A percentile compares a stretch with the other conserved stretches of the same genome.
Conservation (phyloP, 2,329 filamentous ascomycete genomes). For the Colletotrichum paranaense region DNA sequence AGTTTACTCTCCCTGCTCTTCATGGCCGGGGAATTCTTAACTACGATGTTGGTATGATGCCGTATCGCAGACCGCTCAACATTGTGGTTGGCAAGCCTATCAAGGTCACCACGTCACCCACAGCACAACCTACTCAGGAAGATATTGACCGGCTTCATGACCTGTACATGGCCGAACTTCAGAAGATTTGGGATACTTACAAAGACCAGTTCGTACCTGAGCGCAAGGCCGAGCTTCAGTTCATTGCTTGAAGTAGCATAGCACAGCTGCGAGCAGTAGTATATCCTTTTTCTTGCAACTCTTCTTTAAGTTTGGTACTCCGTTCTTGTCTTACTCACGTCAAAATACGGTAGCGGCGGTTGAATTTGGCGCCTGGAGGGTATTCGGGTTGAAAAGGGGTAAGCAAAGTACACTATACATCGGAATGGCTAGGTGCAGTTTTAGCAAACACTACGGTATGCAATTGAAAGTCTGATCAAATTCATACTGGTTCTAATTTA, state of each 20-base stretch:
- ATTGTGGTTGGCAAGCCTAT: slow-evolving; percentile 90
- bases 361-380: slow-evolving; percentile 3
- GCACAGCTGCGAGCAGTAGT: neutral
- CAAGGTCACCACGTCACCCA: slow-evolving; percentile 68
- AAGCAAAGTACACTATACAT: neutral
- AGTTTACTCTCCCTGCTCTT: slow-evolving; percentile 92
- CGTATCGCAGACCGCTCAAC: slow-evolving; percentile 88
- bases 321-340: neutral
- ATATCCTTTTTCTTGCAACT: neutral
- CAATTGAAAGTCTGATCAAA: neutral
- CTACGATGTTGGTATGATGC: slow-evolving; percentile 96
- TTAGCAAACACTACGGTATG: neutral
- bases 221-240: slow-evolving; percentile 73
- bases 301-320: neutral
- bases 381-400: neutral
- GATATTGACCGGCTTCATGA: slow-evolving; percentile 86
- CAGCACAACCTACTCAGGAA: slow-evolving; percentile 73
- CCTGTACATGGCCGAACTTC: slow-evolving; percentile 80
- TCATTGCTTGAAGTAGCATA: slow-evolving; percentile 61
- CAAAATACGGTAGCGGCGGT: neutral
- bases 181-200: slow-evolving; percentile 80
- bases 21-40: slow-evolving; percentile 95
- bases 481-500: neutral
- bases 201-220: slow-evolving; percentile 79
- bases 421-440: neutral